Percentiles rank a stretch among this genome's conserved stretches.
phyloP scores from a whole-genome alignment of 805 yeast species.

The Kodamaea kaohsiungensis region DNA sequence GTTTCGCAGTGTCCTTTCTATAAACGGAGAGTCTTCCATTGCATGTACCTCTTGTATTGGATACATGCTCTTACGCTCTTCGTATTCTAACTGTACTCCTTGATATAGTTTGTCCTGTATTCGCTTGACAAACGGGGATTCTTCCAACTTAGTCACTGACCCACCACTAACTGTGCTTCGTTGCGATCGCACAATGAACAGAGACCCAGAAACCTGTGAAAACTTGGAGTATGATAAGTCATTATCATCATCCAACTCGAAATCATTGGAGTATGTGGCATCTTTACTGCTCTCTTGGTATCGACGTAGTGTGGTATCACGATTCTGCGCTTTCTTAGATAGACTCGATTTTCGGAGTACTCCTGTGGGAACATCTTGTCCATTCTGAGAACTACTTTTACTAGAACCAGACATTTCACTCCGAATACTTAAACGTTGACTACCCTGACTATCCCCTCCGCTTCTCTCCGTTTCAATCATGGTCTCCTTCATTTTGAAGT shows the following conservation, averaged over 20 bases:
- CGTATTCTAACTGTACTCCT: constrained; percentile 10
- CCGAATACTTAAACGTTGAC: neutral
- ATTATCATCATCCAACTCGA: constrained; percentile 15
- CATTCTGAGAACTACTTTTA: neutral
- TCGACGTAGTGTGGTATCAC: constrained; percentile 11
- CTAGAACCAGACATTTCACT: neutral
- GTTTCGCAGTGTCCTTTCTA: neutral
- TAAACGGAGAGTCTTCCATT: constrained; percentile 2
- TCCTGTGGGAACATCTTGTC: neutral
- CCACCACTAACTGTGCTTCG: constrained; percentile 2
- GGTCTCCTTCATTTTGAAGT: neutral
- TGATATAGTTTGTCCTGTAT: constrained; percentile 23
- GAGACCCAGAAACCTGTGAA: constrained; percentile 29
- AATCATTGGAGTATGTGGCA: constrained; percentile 11
- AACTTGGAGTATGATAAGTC: constrained; percentile 40
- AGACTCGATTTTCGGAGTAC: constrained; percentile 8
- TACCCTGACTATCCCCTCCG: neutral
- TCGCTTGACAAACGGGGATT: constrained; percentile 31
- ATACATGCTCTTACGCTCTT: constrained; percentile 7
- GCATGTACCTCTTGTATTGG: constrained; percentile 5
- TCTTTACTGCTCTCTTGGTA: constrained; percentile 23
- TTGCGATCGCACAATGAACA: constrained; percentile 16
- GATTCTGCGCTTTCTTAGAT: constrained; percentile 2
- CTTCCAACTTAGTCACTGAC: constrained; percentile 5
- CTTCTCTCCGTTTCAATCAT: constrained; percentile 1